phyloP scores from a whole-genome alignment of 139 green algal genomes.

The Diplosphaera chodatii region DNA sequence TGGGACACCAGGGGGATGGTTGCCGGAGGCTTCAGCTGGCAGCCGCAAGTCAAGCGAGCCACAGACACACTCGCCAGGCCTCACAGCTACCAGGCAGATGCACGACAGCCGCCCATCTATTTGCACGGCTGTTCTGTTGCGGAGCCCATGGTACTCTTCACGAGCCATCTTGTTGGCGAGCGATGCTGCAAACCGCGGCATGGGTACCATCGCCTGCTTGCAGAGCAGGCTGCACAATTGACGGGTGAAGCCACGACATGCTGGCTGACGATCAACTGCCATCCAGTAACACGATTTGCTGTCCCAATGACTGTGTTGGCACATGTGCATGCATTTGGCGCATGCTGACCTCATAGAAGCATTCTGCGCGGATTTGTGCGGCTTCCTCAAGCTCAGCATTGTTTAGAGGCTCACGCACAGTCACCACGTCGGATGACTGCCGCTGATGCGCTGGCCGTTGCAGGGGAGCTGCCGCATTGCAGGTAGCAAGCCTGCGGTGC shows the following conservation, averaged over 20 bases:
- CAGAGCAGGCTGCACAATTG: no score
- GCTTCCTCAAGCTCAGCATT: neutral
- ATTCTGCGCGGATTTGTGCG: neutral
- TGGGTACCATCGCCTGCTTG: neutral
- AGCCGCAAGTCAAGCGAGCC: neutral
- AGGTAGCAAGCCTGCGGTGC: no score
- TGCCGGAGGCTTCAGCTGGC: neutral
- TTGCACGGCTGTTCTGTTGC: neutral
- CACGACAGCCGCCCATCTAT: neutral
- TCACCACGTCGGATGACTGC: neutral
- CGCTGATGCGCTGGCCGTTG: no score
- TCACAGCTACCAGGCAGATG: neutral
- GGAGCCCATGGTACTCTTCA: neutral
- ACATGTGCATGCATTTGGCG: no score
- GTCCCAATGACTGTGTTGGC: no score
- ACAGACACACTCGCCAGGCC: neutral
- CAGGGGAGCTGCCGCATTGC: no score
- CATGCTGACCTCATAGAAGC: neutral
- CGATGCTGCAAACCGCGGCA: neutral
- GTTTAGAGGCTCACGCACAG: neutral
- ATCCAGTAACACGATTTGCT: no score
- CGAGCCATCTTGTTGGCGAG: neutral
- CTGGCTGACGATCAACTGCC: neutral
- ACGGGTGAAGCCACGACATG: neutral
- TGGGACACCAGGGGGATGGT: neutral